Evolutionary conservation across 2,329 filamentous ascomycete species (phyloP), one percentile per base, ranked within the genome.

Genomic region (Pleomassaria siparia): DNA sequence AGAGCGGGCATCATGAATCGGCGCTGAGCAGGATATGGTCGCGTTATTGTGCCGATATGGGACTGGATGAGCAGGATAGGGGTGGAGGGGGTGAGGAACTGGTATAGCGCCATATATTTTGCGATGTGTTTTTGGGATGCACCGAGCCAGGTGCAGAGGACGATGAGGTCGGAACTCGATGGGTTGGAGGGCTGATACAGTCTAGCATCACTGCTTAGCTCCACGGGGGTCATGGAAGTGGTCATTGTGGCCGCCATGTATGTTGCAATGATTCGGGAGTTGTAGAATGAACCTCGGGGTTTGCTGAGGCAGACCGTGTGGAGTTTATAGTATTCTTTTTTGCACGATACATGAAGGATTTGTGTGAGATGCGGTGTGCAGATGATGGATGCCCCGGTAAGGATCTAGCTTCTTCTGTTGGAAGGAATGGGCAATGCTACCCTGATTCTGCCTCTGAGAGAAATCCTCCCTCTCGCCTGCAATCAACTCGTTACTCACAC

Each of bases 61-160:
- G 49, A 46, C n/a, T 51, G 32, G 13, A 47, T 40, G 13, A 49
- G 40, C 13, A 56, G 44, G 43, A 56, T 52, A 4, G 48, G 51
- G 11, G 53, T 39, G 3, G 20, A 11, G 7, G 53, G 53, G 18
- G 45, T 41, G 21, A 49, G 20, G 22, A 18, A 13, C n/a, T 49
- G 47, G 46, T 56, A 54, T 26, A 49, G 24, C 9, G 47, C 39
- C 20, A 51, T 46, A 43, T 56, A 56, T 44, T 56, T 56, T 24
- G 37, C n/a, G 9, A 54, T 45, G 26, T 46, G 50, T 20, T 43
- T 44, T 16, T 12, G 21, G 4, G 12, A 15, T 9, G 50, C 53
- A 28, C 50, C 51, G 42, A 54, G 49, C 51, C 51, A 56, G 18
- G 51, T 49, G 35, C 45, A 49, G 21, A 54, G 48, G 29, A 56